A percentile compares a stretch with the other conserved stretches of the same genome.
phyloP scores from a whole-genome alignment of 1,284 basidiomycete genomes.

The Trametes hirsuta region DNA sequence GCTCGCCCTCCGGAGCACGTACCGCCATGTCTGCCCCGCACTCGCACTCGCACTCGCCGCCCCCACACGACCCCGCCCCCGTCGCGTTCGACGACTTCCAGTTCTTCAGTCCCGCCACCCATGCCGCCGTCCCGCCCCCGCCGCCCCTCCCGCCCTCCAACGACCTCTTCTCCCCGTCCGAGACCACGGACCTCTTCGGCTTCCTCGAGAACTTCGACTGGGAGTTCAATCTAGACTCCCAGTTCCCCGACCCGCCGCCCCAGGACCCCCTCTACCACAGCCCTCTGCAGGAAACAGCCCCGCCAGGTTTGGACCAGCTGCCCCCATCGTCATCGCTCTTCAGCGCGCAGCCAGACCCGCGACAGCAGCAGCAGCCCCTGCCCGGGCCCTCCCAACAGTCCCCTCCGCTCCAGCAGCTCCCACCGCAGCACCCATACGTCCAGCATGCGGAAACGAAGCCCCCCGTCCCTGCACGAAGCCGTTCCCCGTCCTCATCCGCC shows the following conservation, averaged over 20 bases:
- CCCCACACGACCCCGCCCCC: slow-evolving; percentile 29
- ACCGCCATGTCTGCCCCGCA: slow-evolving; percentile 26
- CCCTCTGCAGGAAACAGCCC: slow-evolving; percentile 24
- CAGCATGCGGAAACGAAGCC: slow-evolving; percentile 17
- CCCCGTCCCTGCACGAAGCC: slow-evolving; percentile 9
- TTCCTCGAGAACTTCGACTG: slow-evolving; percentile 79
- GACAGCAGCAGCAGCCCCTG: slow-evolving; percentile 7
- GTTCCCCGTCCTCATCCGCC: slow-evolving; percentile 25
- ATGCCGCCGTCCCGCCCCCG: slow-evolving; percentile 57
- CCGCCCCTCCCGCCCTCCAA: slow-evolving; percentile 67
- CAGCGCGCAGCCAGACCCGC: slow-evolving; percentile 7
- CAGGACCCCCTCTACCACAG: slow-evolving; percentile 21
- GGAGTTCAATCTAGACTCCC: slow-evolving; percentile 49
- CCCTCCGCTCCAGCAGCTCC: background rate
- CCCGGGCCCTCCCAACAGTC: slow-evolving; percentile 4
- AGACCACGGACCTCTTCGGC: slow-evolving; percentile 72
- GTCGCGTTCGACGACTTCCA: slow-evolving; percentile 65
- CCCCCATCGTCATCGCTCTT: slow-evolving; percentile 19
- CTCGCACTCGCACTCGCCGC: slow-evolving; percentile 11
- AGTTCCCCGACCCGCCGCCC: slow-evolving; percentile 17
- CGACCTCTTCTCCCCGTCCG: slow-evolving; percentile 72
- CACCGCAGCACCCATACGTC: background rate
- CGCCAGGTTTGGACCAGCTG: slow-evolving; percentile 19
- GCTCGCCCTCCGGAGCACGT: background rate
- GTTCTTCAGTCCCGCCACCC: slow-evolving; percentile 62